A percentile compares a stretch with the other conserved stretches of the same genome.
Conservation (phyloP, 2,329 filamentous ascomycete species). For the Colletotrichum phormii region DNA sequence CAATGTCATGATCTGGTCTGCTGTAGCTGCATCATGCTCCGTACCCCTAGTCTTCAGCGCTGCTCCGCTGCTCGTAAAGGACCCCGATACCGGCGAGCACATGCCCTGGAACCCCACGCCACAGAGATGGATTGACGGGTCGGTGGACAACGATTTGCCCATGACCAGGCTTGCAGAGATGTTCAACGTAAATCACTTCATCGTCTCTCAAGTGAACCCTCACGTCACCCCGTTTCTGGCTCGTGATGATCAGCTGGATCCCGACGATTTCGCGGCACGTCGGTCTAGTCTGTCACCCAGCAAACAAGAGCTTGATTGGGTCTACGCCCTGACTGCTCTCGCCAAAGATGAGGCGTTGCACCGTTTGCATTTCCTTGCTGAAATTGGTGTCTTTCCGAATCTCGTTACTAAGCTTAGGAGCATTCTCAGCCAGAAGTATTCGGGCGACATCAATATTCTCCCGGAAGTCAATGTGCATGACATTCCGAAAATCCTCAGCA, state of each 20-base stretch:
- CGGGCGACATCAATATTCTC: slow-evolving; percentile 93
- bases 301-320: slow-evolving; percentile 64
- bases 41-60: slow-evolving; percentile 88
- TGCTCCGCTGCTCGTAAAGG: slow-evolving; percentile 83
- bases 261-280: slow-evolving; percentile 44
- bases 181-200: slow-evolving; percentile 99
- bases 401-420: slow-evolving; percentile 82
- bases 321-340: slow-evolving; percentile 75
- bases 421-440: slow-evolving; percentile 90
- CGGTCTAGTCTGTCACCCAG: slow-evolving; percentile 38
- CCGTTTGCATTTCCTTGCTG: slow-evolving; percentile 82
- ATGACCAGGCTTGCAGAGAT: slow-evolving; percentile 91
- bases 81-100: slow-evolving; percentile 81
- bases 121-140: slow-evolving; percentile 92
- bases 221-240: slow-evolving; percentile 89
- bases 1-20: slow-evolving; percentile 96
- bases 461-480: slow-evolving; percentile 82
- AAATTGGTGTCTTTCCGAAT: slow-evolving; percentile 84
- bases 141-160: slow-evolving; percentile 92
- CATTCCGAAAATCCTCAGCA: slow-evolving; percentile 81
- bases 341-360: slow-evolving; percentile 85
- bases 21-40: slow-evolving; percentile 94
- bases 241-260: slow-evolving; percentile 73
- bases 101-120: slow-evolving; percentile 88
- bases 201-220: slow-evolving; percentile 96